Conservation (phyloP, 345 rosid species). For the Hypericum perforatum region DNA sequence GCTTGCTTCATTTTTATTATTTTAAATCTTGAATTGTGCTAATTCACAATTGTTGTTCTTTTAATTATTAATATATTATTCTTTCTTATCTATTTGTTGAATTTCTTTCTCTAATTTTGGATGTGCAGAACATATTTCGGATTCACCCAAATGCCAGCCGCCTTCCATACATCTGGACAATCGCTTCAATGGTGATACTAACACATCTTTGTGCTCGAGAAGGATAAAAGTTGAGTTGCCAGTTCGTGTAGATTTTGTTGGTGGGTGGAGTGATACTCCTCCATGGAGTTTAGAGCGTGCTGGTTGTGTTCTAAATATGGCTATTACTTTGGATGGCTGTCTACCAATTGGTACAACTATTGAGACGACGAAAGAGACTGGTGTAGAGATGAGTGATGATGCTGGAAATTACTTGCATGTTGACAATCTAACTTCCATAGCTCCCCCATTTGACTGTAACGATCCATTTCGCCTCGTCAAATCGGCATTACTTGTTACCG, state of each 20-base stretch:
- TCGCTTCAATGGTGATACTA: constrained; percentile 19
- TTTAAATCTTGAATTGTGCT: no score
- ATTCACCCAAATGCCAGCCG: constrained; percentile 23
- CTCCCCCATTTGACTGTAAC: constrained; percentile 49
- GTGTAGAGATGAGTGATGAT: constrained; percentile 64
- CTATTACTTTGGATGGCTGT: constrained; percentile 66
- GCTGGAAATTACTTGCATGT: constrained; percentile 46
- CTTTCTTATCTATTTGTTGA: constrained; percentile 1
- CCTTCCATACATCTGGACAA: constrained; percentile 18
- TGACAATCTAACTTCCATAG: constrained; percentile 40
- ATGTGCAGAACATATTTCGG: constrained; percentile 52
- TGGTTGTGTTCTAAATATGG: constrained; percentile 90
- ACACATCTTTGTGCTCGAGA: constrained; percentile 30
- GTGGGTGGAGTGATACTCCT: constrained; percentile 99
- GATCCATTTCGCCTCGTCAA: constrained; percentile 86
- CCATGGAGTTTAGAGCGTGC: constrained; percentile 98
- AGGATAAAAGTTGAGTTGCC: constrained; percentile 71
- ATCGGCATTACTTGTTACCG: constrained; percentile 79
- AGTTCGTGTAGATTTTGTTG: constrained; percentile 89
- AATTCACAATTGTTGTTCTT: background rate
- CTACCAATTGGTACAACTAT: constrained; percentile 83
- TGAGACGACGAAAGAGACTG: constrained; percentile 47
- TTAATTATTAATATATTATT: constrained; percentile 9
- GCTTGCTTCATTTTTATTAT: no score
- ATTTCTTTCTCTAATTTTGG: constrained; percentile 7